Conservation (phyloP, 805 yeast genomes). For the Candida koratica region DNA sequence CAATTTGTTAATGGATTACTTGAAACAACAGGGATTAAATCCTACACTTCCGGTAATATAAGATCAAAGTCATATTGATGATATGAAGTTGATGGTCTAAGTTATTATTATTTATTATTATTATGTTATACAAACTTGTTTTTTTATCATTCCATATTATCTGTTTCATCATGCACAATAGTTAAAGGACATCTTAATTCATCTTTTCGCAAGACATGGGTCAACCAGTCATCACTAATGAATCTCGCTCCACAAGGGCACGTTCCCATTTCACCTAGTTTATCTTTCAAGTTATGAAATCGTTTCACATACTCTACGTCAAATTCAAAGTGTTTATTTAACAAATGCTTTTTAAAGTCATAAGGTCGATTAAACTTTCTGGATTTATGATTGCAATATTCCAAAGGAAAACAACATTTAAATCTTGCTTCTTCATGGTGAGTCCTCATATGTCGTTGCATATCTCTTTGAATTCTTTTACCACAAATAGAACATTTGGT, state of each 20-base stretch:
- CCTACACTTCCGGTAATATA: too few relatives aligned
- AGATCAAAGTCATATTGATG: too few relatives aligned
- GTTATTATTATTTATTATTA: too few relatives aligned
- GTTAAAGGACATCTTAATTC: slow-evolving; percentile 1
- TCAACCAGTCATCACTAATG: slow-evolving; percentile 32
- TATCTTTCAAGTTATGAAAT: slow-evolving; percentile 50
- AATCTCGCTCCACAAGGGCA: slow-evolving; percentile 43
- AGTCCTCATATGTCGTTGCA: slow-evolving; percentile 59
- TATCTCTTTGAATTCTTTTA: slow-evolving; percentile 53
- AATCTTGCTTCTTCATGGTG: slow-evolving; percentile 57
- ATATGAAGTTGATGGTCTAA: too few relatives aligned
- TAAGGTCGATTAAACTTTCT: slow-evolving; percentile 66
- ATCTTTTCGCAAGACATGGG: slow-evolving; percentile 27
- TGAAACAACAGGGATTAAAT: slow-evolving; percentile 1
- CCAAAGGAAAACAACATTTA: slow-evolving; percentile 53
- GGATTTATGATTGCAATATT: slow-evolving; percentile 53
- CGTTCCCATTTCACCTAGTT: slow-evolving; percentile 47
- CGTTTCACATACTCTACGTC: slow-evolving; percentile 44
- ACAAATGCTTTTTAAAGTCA: slow-evolving; percentile 62
- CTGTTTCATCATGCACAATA: not conserved
- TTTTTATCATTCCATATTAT: not conserved
- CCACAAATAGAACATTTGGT: slow-evolving; percentile 50
- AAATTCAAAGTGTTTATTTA: slow-evolving; percentile 57
- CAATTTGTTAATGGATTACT: slow-evolving; percentile 5
- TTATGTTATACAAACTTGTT: too few relatives aligned